Evolutionary conservation across 2,329 filamentous ascomycete genomes (phyloP).

Genomic region (Atkinsonella hypoxylon): DNA sequence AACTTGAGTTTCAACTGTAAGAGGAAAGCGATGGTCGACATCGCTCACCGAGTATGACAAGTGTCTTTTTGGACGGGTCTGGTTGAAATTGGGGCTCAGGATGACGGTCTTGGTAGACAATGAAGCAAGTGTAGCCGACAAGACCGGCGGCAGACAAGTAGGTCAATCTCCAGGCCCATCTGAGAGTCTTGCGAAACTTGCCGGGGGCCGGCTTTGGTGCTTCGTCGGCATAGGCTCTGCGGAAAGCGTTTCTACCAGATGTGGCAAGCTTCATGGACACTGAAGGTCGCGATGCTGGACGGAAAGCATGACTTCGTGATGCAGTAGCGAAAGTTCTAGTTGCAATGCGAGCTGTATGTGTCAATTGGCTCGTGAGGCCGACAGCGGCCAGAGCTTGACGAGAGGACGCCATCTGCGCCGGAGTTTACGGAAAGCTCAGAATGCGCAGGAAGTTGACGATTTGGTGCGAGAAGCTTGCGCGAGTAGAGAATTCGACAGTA

Average conservation of each 20-base stretch:
- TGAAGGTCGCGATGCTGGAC: constrained; percentile 16
- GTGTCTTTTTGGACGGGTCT: constrained; percentile 88
- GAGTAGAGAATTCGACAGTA: background rate
- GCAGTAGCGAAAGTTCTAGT: constrained; percentile 23
- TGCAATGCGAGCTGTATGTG: constrained; percentile 17
- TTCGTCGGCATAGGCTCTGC: constrained; percentile 39
- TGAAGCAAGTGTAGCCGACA: constrained; percentile 62
- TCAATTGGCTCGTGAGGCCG: constrained; percentile 19
- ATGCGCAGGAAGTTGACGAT: background rate
- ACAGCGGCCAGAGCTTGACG: constrained; percentile 29
- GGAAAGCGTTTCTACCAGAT: constrained; percentile 28
- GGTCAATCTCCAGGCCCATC: constrained; percentile 73
- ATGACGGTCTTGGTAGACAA: constrained; percentile 71
- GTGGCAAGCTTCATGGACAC: constrained; percentile 22
- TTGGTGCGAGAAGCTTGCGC: background rate
- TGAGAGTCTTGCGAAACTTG: constrained; percentile 57
- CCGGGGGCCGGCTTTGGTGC: constrained; percentile 36
- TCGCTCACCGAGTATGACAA: constrained; percentile 77
- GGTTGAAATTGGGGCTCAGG: constrained; percentile 67
- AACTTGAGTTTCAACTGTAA: background rate
- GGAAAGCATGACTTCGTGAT: constrained; percentile 14
- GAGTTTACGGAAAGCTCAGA: background rate
- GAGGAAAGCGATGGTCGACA: background rate
- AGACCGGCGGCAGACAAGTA: constrained; percentile 63
- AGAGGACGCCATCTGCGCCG: constrained; percentile 31